Percentiles rank a stretch among this genome's conserved stretches.
Evolutionary conservation across 306 rosid genomes (phyloP).

Genomic region (Biancaea sappan): DNA sequence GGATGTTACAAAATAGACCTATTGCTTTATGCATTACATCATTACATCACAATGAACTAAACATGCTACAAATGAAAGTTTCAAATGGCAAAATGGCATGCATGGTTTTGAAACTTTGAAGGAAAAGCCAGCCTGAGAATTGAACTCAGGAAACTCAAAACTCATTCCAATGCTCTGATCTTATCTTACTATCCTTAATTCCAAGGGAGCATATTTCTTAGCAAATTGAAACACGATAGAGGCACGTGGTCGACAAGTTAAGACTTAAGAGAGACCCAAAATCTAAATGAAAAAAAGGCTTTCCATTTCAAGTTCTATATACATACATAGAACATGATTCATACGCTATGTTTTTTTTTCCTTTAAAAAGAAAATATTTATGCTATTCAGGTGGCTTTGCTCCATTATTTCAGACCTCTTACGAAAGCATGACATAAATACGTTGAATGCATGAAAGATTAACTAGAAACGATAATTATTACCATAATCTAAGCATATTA

Average conservation of each 20-base stretch:
- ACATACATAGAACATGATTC: not conserved
- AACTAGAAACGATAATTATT: too few relatives aligned
- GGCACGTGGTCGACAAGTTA: not conserved
- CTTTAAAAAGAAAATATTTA: too few relatives aligned
- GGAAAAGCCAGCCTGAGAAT: not conserved
- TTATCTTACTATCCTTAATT: not conserved
- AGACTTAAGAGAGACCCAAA: too few relatives aligned
- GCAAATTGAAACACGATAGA: not conserved
- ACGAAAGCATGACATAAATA: too few relatives aligned
- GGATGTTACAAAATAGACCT: too few relatives aligned
- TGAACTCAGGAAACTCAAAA: not conserved
- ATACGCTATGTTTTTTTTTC: not conserved
- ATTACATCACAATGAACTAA: too few relatives aligned
- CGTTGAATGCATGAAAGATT: too few relatives aligned
- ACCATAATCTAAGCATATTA: too few relatives aligned
- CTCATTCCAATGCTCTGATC: slow-evolving; percentile 34
- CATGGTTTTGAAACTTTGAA: not conserved
- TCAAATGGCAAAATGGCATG: slow-evolving; percentile 13
- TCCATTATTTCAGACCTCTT: not conserved
- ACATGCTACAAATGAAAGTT: too few relatives aligned
- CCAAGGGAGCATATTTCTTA: not conserved
- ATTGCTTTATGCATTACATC: too few relatives aligned
- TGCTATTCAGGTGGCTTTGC: too few relatives aligned
- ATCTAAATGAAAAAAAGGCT: not conserved
- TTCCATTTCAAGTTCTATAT: not conserved